Percentiles rank a stretch among this genome's conserved stretches.
These are phyloP conservation scores for Entoloma clypeatum DNA, from an alignment of 1,284 basidiomycete genomes.

Conservation along the genomic window DNA sequence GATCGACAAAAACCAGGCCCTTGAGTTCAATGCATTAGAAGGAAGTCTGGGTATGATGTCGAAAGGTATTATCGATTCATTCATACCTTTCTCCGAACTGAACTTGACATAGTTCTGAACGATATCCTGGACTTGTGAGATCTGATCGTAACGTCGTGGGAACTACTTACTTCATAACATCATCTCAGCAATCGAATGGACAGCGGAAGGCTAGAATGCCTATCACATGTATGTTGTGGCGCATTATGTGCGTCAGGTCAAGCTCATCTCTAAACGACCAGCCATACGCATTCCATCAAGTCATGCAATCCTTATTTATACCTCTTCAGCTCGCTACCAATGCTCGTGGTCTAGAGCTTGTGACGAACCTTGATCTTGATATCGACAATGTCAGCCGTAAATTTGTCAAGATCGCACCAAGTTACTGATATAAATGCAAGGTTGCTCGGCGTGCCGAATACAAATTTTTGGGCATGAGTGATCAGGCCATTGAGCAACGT, in stretches of 20 bases:
- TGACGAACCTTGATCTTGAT: slow-evolving; percentile 54
- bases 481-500: slow-evolving; percentile 26
- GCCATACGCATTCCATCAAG: slow-evolving; percentile 72
- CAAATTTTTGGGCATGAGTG: slow-evolving; percentile 38
- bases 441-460: slow-evolving; percentile 43
- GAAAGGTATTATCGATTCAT: slow-evolving; percentile 30
- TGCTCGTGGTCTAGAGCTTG: slow-evolving; percentile 54
- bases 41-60: slow-evolving; percentile 77
- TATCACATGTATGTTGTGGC: slow-evolving; percentile 35
- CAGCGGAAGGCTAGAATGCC: slow-evolving; percentile 57
- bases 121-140: slow-evolving; percentile 66
- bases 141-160: neutral
- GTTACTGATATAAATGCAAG: slow-evolving; percentile 8
- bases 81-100: neutral
- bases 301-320: slow-evolving; percentile 65
- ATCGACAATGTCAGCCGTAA: slow-evolving; percentile 47
- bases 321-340: slow-evolving; percentile 63
- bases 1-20: slow-evolving; percentile 51
- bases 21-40: slow-evolving; percentile 71
- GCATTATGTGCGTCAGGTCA: neutral
- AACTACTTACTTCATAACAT: neutral
- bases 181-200: slow-evolving; percentile 46
- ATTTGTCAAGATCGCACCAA: neutral
- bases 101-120: slow-evolving; percentile 53
- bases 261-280: slow-evolving; percentile 18